Conservation (phyloP, 2,329 filamentous ascomycete genomes). For the Cyclaneusma minus region DNA sequence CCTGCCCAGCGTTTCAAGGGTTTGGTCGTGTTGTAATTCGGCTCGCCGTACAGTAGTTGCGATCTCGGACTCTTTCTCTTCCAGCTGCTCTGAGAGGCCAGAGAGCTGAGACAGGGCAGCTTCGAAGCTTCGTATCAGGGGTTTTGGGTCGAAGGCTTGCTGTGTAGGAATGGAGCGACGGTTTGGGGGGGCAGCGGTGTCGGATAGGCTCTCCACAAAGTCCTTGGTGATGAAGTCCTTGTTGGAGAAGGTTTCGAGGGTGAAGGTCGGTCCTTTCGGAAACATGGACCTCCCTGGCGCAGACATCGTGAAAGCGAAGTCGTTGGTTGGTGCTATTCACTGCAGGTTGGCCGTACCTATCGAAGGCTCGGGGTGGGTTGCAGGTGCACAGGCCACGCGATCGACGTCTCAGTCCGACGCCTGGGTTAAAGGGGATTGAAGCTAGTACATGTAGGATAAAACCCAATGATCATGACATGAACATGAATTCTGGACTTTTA, state of each 20-base stretch:
- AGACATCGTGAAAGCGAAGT: too few relatives aligned
- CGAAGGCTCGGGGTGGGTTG: too few relatives aligned
- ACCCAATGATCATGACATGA: too few relatives aligned
- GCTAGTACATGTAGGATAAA: too few relatives aligned
- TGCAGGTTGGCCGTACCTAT: too few relatives aligned
- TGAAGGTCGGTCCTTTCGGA: slow-evolving; percentile 68
- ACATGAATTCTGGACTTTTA: too few relatives aligned
- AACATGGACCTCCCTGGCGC: slow-evolving; percentile 45
- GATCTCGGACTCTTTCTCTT: slow-evolving; percentile 80
- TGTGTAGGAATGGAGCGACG: slow-evolving; percentile 58
- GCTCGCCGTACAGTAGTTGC: slow-evolving; percentile 80
- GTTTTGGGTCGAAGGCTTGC: slow-evolving; percentile 80
- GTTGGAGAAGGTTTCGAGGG: slow-evolving; percentile 72
- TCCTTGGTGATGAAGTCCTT: slow-evolving; percentile 97
- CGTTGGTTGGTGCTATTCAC: too few relatives aligned
- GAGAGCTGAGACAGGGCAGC: slow-evolving; percentile 53
- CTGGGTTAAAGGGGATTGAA: too few relatives aligned
- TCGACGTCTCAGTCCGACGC: too few relatives aligned
- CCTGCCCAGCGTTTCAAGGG: slow-evolving; percentile 69
- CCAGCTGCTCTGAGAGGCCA: slow-evolving; percentile 65
- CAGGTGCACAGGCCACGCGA: too few relatives aligned
- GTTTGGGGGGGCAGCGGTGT: slow-evolving; percentile 63
- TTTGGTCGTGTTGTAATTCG: slow-evolving; percentile 83
- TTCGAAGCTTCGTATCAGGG: slow-evolving; percentile 92
- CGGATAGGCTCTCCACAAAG: slow-evolving; percentile 86